A percentile compares a stretch with the other conserved stretches of the same genome.
Evolutionary conservation across 768 basidiomycete species (phyloP).

Genomic region (Boletus vermiculosoides): DNA sequence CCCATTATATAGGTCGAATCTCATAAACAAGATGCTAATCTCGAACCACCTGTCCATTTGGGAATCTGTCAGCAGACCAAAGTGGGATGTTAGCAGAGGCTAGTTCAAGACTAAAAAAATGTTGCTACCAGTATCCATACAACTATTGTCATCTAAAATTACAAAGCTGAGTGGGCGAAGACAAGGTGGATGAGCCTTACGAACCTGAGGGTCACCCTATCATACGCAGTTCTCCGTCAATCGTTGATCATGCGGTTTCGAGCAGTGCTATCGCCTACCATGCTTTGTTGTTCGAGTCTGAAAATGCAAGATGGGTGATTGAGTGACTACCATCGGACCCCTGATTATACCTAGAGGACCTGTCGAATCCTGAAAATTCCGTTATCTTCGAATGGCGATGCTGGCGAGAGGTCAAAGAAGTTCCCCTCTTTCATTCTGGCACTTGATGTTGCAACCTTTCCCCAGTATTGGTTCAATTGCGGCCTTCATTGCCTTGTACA

Average conservation of each 20-base stretch:
- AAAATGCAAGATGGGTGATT: neutral
- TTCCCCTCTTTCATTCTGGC: no score
- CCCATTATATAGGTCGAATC: no score
- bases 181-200: neutral
- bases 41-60: no score
- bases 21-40: no score
- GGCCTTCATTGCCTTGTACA: neutral
- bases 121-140: no score
- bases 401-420: no score
- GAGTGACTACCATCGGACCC: neutral
- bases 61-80: no score
- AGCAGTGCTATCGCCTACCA: neutral
- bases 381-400: neutral
- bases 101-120: no score
- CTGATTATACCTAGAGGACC: neutral
- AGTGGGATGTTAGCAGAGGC: no score
- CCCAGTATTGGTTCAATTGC: no score
- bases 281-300: neutral
- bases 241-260: neutral
- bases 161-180: neutral
- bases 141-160: neutral
- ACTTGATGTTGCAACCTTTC: no score
- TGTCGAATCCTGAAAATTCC: neutral
- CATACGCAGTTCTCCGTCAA: neutral
- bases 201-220: neutral